Evolutionary conservation across 73 alveolate genomes (phyloP).

Genomic region (Vitrella brassicaformis): DNA sequence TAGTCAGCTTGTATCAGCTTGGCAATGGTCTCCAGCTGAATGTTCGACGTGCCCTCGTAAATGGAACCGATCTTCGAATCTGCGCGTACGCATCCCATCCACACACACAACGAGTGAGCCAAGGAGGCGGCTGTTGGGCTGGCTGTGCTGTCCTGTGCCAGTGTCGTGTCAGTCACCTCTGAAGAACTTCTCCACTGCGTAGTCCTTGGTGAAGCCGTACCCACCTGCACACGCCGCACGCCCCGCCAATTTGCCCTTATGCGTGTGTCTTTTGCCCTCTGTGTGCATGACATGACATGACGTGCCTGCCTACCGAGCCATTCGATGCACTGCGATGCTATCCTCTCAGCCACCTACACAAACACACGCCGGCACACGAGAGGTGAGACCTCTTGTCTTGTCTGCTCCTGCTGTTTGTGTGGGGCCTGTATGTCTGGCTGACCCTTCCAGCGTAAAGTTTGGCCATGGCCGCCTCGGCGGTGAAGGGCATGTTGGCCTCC

Average conservation of each 20-base stretch:
- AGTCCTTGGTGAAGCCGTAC: background rate
- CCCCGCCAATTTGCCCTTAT: too few relatives aligned
- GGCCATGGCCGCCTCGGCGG: constrained; percentile 29
- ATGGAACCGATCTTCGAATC: background rate
- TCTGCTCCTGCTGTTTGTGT: background rate
- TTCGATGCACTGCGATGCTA: constrained; percentile 32
- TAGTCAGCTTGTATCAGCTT: background rate
- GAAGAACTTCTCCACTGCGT: background rate
- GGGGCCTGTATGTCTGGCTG: background rate
- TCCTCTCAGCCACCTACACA: constrained; percentile 28
- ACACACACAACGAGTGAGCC: too few relatives aligned
- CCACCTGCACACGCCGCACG: too few relatives aligned
- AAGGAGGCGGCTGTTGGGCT: too few relatives aligned
- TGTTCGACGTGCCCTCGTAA: background rate
- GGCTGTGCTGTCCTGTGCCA: too few relatives aligned
- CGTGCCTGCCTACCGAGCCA: constrained; percentile 39
- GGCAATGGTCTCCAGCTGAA: background rate
- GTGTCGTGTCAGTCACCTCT: too few relatives aligned
- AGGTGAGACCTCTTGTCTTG: background rate
- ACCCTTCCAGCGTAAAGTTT: constrained; percentile 7
- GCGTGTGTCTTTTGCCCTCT: too few relatives aligned
- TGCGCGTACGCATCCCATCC: too few relatives aligned
- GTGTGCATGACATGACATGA: too few relatives aligned
- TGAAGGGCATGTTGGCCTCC: constrained; percentile 22
- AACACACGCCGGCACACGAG: constrained; percentile 1